Percentiles rank a stretch among this genome's conserved stretches.
These are phyloP conservation scores for Aspergillus pseudoglaucus DNA, from an alignment of 2,329 filamentous ascomycete species.

Conservation along the genomic window DNA sequence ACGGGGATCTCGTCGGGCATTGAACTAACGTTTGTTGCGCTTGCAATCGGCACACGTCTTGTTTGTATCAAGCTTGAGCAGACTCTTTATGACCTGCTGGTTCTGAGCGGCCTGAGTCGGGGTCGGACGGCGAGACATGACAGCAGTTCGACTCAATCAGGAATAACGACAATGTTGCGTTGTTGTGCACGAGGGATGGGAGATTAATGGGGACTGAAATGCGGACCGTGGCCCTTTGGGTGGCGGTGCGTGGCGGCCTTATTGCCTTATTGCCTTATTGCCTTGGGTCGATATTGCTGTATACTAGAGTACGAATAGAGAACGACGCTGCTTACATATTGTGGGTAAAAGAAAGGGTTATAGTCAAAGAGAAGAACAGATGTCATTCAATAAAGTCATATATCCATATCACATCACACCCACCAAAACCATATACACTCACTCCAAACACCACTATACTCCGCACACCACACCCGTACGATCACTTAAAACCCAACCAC, in stretches of 20 bases:
- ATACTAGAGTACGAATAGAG: too few species aligned
- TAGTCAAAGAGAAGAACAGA: too few species aligned
- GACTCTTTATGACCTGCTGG: conserved; percentile 83
- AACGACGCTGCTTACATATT: too few species aligned
- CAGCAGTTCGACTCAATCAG: conserved; percentile 2
- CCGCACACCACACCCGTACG: conserved; percentile 5
- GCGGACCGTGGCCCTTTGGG: conserved; percentile 12
- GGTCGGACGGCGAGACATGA: conserved; percentile 49
- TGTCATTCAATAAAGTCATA: too few species aligned
- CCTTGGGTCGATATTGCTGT: background rate
- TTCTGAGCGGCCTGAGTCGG: conserved; percentile 90
- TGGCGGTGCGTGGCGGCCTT: background rate
- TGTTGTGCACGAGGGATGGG: conserved; percentile 11
- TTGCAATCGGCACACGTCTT: conserved; percentile 99
- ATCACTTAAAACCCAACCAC: conserved; percentile 12
- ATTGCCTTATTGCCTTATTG: background rate
- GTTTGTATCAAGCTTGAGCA: conserved; percentile 90
- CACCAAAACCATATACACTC: background rate
- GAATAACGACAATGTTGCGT: background rate
- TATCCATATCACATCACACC: too few species aligned
- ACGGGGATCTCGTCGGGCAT: conserved; percentile 4
- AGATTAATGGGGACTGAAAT: conserved; percentile 23
- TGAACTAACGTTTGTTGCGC: conserved; percentile 80
- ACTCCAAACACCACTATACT: background rate
- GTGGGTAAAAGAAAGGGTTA: too few species aligned